Percentiles rank a stretch among this genome's conserved stretches.
phyloP scores from a whole-genome alignment of 805 yeast species.

The Sugiyamaella boreocaroliniensis region DNA sequence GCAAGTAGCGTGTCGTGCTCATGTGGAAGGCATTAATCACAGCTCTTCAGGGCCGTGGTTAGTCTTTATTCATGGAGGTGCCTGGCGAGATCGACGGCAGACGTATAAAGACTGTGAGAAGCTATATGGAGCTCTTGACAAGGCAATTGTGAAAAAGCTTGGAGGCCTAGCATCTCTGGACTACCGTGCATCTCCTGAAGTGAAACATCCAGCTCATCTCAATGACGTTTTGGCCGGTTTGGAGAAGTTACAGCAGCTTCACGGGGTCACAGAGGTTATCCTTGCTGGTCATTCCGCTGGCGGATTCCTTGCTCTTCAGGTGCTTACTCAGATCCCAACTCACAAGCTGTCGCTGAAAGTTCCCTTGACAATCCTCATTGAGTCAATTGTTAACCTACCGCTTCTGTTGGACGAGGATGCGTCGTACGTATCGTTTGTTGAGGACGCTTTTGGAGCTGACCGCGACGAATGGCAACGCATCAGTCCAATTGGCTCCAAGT shows the following conservation, averaged over 20 bases:
- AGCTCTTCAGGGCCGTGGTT: constrained; percentile 20
- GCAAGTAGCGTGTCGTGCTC: background rate
- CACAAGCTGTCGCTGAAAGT: constrained; percentile 1
- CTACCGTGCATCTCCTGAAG: constrained; percentile 60
- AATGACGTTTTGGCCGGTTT: constrained; percentile 49
- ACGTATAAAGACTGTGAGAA: constrained; percentile 49
- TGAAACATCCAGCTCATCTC: constrained; percentile 55
- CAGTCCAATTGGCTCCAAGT: constrained; percentile 13
- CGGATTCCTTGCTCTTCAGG: constrained; percentile 56
- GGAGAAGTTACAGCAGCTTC: constrained; percentile 17
- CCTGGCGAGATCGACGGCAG: constrained; percentile 69
- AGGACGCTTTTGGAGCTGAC: constrained; percentile 47
- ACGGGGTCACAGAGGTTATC: constrained; percentile 26
- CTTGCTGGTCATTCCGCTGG: constrained; percentile 79
- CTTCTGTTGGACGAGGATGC: constrained; percentile 57
- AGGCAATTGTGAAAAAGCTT: background rate
- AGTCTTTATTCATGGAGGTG: constrained; percentile 80
- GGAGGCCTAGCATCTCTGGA: constrained; percentile 41
- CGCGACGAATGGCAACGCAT: constrained; percentile 21
- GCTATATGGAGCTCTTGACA: constrained; percentile 24
- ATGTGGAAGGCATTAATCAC: background rate
- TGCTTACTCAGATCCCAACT: constrained; percentile 17
- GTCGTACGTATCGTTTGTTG: constrained; percentile 47
- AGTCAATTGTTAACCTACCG: constrained; percentile 60
- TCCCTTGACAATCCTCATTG: constrained; percentile 33